Evolutionary conservation across 2,329 filamentous ascomycete species (phyloP), one percentile per base, ranked within the genome.

Genomic region (Gliomastix tumulicola): DNA sequence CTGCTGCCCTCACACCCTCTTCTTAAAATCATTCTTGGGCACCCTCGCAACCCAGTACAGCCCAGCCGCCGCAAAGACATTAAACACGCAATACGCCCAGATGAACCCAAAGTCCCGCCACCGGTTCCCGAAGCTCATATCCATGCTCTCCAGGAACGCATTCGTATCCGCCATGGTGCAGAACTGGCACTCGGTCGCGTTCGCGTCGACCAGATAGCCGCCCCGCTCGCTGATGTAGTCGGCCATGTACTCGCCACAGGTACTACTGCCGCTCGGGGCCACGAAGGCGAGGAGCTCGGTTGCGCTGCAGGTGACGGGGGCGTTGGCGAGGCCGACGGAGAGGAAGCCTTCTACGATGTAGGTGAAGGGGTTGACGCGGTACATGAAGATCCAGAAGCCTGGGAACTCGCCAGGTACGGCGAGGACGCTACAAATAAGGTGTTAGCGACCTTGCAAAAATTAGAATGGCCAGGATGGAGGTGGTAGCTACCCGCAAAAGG

Each of bases 301-400:
- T 2, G 50, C 28, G 2, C 79, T 72, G 54, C 86, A 90, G 2
- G 52, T 47, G 16, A 86, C 74, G 0, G 50, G 31, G 0, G 73
- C 72, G 44, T 79, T 76, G 9, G 79, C 79, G 19, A 90, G 60
- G 1, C 73, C 78, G 3, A 74, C 73, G 0, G 76, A 69, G 6
- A 87, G 56, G 52, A 90, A 71, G 1, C 76, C 80, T 30, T 73
- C 69, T 22, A 87, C 72, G 3, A 88, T 63, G 53, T 90, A 90
- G 0, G 82, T 85, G 53, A 90, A 79, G 0, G 85, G 84, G 1
- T 77, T 84, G 35, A 84, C 62, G 23, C 81, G 73, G 54, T 87
- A 86, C 75, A 86, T 80, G 65, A 84, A 85, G 46, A 79, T 75
- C 84, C 84, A 88, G 65, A 88, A 87, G 4, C 74, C 65, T 0